Evolutionary conservation across 495 filamentous ascomycete species (phyloP), one percentile per base, ranked within the genome.

Genomic region (Hypoxylon fuscum): DNA sequence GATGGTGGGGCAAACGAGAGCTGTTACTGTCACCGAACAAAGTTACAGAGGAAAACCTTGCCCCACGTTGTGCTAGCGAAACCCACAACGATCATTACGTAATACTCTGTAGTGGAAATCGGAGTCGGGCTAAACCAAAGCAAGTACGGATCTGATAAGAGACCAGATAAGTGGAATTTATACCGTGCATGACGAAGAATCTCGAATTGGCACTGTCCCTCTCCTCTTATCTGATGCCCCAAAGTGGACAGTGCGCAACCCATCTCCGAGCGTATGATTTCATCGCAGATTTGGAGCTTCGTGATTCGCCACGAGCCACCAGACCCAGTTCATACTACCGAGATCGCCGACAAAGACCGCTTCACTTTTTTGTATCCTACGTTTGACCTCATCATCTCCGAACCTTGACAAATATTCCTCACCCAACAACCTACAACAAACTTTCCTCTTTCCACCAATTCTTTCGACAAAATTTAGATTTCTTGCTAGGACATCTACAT

Each of bases 271-370:
- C 5, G 17, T 35, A 72, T 72, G 68, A 72, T 66, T 66, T 70
- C 70, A 71, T 68, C 54, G 54, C 44, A 22, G 23, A 52, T 40
- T 47, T 50, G 12, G 32, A 49, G 58, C 48, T 17, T 27, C 31
- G 6, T 72, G 68, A 72, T 72, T 72, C 68, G 70, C 65, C 57
- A 71, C 48, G 52, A n/a, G 8, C n/a, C 35, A 46, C 49, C 44
- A 65, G 45, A 40, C 40, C 54, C 47, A 55, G 63, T 43, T 69
- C 1, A 38, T 65, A 63, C 51, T 66, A 66, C 70, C 70, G 70
- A 72, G 64, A 72, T 72, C 70, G 70, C 69, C 69, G 69, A 65
- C 57, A 68, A 69, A 65, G 61, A 40, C 59, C 65, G 60, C 52
- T 59, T 67, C 56, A 47, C 44, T 54, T 62, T 63, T 66, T 56